phyloP scores from a whole-genome alignment of 352 stramenopile species.

The Elongisporangium anandrum region DNA sequence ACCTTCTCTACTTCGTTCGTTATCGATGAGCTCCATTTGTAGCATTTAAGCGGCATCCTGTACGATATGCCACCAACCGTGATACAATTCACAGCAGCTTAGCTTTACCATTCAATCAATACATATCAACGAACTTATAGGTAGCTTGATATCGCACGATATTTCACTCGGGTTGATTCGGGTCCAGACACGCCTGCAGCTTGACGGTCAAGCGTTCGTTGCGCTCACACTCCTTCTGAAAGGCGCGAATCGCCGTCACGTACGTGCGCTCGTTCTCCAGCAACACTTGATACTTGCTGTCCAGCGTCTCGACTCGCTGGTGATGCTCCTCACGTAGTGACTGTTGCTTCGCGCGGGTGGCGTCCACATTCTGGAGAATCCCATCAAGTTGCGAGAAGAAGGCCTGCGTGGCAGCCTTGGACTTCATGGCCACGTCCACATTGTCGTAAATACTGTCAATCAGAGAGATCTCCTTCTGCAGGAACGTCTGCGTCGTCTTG shows the following conservation, averaged over 20 bases:
- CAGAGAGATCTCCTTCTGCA: constrained; percentile 85
- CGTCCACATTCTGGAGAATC: constrained; percentile 62
- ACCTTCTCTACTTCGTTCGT: too few relatives aligned
- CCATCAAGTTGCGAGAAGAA: constrained; percentile 78
- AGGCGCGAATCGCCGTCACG: constrained; percentile 80
- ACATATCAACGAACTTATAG: not conserved
- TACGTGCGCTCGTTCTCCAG: constrained; percentile 79
- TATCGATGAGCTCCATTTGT: too few relatives aligned
- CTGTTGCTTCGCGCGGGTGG: constrained; percentile 51
- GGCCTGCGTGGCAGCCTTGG: constrained; percentile 46
- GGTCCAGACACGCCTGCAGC: constrained; percentile 5
- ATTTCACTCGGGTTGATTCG: too few relatives aligned
- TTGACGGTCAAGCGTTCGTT: constrained; percentile 58
- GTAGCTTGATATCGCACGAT: constrained; percentile 4
- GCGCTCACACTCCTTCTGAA: constrained; percentile 87
- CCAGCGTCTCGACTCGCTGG: constrained; percentile 45
- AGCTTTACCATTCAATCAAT: not conserved
- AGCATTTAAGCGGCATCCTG: too few relatives aligned
- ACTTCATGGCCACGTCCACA: constrained; percentile 74
- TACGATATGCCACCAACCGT: too few relatives aligned
- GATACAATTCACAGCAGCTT: constrained; percentile 6
- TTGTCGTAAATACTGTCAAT: constrained; percentile 84
- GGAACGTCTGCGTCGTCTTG: constrained; percentile 71
- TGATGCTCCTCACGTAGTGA: constrained; percentile 34
- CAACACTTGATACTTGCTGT: constrained; percentile 76